Base-by-base conservation (phyloP, 2,329 filamentous ascomycete genomes). In the Didymella pinodella region DNA sequence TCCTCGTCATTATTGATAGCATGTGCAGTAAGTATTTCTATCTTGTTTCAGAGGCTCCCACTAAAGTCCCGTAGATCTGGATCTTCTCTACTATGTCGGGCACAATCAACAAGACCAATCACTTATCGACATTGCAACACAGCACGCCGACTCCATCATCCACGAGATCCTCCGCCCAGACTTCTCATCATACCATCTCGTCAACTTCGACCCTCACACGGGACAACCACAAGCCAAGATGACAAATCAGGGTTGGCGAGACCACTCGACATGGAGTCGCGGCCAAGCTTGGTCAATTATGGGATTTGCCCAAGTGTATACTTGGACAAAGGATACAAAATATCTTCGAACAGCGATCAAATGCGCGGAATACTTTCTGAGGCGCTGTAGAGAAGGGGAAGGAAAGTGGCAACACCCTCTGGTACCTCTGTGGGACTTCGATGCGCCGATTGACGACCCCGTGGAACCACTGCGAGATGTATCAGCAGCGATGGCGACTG, bases 391-490 rank as follows among this genome's bases (percentile, higher is more conserved):
- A 0, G 68, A 70, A 2, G 75, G 75, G 16, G 66, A 68, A 5
- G 65, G 62, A 0, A 75, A 64, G 31, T 73, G 71, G 65, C 64
- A 68, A 20, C 64, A 71, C 41, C 62, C 52, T 2, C 41, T 73
- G 0, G 78, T 84, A 0, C 81, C 82, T 0, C 74, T 77, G 2
- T 85, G 82, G 83, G 83, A 85, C 54, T 84, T 84, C 44, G 79
- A 84, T 58, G 83, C 82, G 0, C 83, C 82, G 48, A 68, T 70
- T 63, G 28, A 80, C 72, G 46, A 80, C 65, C 18, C 60, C 0
- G 22, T 29, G 3, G 67, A 71, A 8, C 73, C 73, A 8, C 45
- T 76, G 3, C 62, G 78, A 14, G 79, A 81, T 53, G 75, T 76
- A 0, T 78, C 75, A 0, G 79, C 79, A 0, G 79, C 75, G 0